Base-by-base conservation (phyloP, 148 eudicot genomes). In the Nepenthes gracilis region DNA sequence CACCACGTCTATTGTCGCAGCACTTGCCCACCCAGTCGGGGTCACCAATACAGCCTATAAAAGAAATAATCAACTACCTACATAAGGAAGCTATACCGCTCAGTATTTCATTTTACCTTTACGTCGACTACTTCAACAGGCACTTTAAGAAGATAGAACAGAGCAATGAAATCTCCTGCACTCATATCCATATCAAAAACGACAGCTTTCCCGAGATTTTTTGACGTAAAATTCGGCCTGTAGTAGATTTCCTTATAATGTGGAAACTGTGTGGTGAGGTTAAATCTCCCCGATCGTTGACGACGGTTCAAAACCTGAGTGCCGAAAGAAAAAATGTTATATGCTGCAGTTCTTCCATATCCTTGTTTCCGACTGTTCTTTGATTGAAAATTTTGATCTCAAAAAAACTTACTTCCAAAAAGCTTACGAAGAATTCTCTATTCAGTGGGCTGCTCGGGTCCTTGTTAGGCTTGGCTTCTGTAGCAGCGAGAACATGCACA, bases 141-240 rank as follows among this genome's bases (percentile, higher is more conserved):
- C 37, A 85, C 47, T 72, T 91, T 91, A 13, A 91, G 96, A 32
- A 91, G 93, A 74, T 85, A 91, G 57, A 91, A 64, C 12, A 91
- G 80, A 49, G 97, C 82, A 50, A 91, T 55, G 69, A 87, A 87
- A 64, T 91, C 96, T 37, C 97, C 97, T 43, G 82, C 86, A 64
- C 95, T 88, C 97, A 85, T 87, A 75, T 91, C 97, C 87, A 85
- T 87, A 72, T 91, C 97, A 45, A 91, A 91, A 35, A 91, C 75
- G 7, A 87, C 77, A 48, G 75, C 76, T 59, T 72, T 81, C 58
- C 95, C 96, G 0, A 80, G 72, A 60, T 57, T 70, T 55, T 58
- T 77, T 43, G 80, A 75, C 14, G 55, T 14, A 33, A 79, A 75
- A 67, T 81, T 69, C 49, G 97, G 93, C 64, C 67, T 75, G 69